A percentile compares a stretch with the other conserved stretches of the same genome.
Evolutionary conservation across 768 basidiomycete genomes (phyloP).

Genomic region (Termitomyces sp.): DNA sequence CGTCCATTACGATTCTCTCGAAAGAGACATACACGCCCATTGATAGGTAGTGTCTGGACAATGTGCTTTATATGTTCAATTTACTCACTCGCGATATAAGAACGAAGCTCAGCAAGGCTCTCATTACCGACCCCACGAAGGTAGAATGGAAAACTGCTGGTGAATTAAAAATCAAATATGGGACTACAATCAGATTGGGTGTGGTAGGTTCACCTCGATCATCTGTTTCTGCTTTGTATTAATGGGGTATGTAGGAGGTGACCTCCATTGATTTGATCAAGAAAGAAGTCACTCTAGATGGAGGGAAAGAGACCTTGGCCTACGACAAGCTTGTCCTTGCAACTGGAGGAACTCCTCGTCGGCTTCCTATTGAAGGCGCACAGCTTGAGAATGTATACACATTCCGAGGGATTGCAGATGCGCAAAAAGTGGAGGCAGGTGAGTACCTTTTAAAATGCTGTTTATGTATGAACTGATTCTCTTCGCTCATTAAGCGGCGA

Average conservation of each 20-base stretch:
- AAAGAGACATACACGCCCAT: slow-evolving; percentile 79
- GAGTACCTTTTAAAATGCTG: slow-evolving; percentile 10
- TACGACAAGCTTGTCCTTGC: slow-evolving; percentile 83
- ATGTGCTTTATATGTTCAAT: background rate
- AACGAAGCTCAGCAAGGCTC: slow-evolving; percentile 85
- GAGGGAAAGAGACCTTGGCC: slow-evolving; percentile 49
- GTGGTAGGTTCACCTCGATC: slow-evolving; percentile 33
- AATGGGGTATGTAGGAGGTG: slow-evolving; percentile 44
- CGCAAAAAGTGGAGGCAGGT: slow-evolving; percentile 71
- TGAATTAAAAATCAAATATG: slow-evolving; percentile 73
- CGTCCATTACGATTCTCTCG: slow-evolving; percentile 75
- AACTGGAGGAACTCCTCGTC: slow-evolving; percentile 66
- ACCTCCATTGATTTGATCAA: slow-evolving; percentile 60
- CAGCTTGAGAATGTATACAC: slow-evolving; percentile 75
- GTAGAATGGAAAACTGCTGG: slow-evolving; percentile 67
- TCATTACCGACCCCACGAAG: slow-evolving; percentile 75
- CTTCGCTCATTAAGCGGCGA: slow-evolving; percentile 35
- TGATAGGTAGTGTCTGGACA: slow-evolving; percentile 51
- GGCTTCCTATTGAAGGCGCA: slow-evolving; percentile 72
- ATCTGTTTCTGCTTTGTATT: background rate
- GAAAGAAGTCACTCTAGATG: slow-evolving; percentile 59
- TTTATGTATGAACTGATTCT: background rate
- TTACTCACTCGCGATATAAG: slow-evolving; percentile 29
- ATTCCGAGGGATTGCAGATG: slow-evolving; percentile 64
- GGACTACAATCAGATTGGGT: slow-evolving; percentile 58